Evolutionary conservation across 2,329 filamentous ascomycete species (phyloP).

Genomic region (Cladosporium oxysporum): DNA sequence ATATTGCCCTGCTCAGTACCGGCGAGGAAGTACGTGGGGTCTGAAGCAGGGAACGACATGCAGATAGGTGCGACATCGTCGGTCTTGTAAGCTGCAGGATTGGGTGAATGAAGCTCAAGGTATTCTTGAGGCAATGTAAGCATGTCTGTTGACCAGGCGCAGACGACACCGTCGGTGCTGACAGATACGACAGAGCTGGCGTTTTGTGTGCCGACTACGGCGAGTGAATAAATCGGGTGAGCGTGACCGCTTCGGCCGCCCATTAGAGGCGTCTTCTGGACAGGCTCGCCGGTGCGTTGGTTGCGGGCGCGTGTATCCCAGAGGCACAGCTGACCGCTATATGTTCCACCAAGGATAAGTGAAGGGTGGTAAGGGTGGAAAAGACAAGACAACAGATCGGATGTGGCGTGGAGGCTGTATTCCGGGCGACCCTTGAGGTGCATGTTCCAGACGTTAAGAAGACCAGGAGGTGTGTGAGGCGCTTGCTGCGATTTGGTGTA

Average conservation of each 20-base stretch:
- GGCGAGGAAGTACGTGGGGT: slow-evolving; percentile 96
- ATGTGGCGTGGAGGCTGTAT: slow-evolving; percentile 95
- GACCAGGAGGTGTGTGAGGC: slow-evolving; percentile 87
- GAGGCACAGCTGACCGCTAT: slow-evolving; percentile 91
- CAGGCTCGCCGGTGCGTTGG: slow-evolving; percentile 66
- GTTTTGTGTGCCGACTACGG: slow-evolving; percentile 96
- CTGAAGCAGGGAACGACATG: slow-evolving; percentile 90
- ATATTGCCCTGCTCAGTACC: slow-evolving; percentile 96
- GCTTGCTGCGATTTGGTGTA: slow-evolving; percentile 74
- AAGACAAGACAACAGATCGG: slow-evolving; percentile 90
- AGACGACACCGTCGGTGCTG: slow-evolving; percentile 94
- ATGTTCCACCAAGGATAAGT: slow-evolving; percentile 91
- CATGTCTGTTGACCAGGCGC: slow-evolving; percentile 97
- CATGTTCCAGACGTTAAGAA: slow-evolving; percentile 96
- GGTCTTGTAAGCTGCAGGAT: slow-evolving; percentile 68
- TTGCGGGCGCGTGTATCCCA: slow-evolving; percentile 90
- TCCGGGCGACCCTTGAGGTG: slow-evolving; percentile 93
- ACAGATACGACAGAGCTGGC: slow-evolving; percentile 98
- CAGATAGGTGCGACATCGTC: slow-evolving; percentile 95
- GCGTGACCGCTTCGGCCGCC: slow-evolving; percentile 80
- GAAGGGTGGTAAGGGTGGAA: slow-evolving; percentile 99
- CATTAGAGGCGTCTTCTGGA: slow-evolving; percentile 94
- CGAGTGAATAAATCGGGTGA: slow-evolving; percentile 92
- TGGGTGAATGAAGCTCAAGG: slow-evolving; percentile 82
- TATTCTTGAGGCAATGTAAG: slow-evolving; percentile 95